Conservation (phyloP, 225 moss, liverwort and hornwort genomes). For the Physcomitrellopsis africana region DNA sequence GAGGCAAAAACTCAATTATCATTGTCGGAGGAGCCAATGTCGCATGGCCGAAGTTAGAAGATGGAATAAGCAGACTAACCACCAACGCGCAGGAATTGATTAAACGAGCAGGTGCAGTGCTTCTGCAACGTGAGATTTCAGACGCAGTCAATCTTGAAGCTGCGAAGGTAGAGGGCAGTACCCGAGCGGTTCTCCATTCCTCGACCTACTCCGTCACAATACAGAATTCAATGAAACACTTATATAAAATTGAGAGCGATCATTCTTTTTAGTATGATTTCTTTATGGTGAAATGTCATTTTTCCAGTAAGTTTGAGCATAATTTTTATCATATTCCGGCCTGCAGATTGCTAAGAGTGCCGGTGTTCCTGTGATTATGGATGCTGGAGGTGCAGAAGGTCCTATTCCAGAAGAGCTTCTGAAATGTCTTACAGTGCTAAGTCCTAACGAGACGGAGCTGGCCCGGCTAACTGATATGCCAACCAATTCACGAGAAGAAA, state of each 20-base stretch:
- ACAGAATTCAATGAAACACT: slow-evolving; percentile 1
- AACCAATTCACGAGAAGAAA: slow-evolving; percentile 45
- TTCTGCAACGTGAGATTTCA: slow-evolving; percentile 74
- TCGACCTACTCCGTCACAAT: slow-evolving; percentile 8
- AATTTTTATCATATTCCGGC: slow-evolving; percentile 9
- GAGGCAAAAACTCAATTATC: slow-evolving; percentile 65
- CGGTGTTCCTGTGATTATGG: slow-evolving; percentile 46
- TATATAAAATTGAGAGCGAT: slow-evolving; percentile 9
- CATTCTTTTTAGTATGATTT: slow-evolving; percentile 7
- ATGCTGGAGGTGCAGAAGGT: slow-evolving; percentile 60
- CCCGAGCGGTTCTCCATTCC: neutral
- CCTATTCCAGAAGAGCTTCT: slow-evolving; percentile 59
- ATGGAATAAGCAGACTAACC: slow-evolving; percentile 48
- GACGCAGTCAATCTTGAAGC: slow-evolving; percentile 69
- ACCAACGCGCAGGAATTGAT: slow-evolving; percentile 49
- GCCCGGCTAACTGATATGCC: slow-evolving; percentile 46
- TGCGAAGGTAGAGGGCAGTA: slow-evolving; percentile 49
- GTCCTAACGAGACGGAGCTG: slow-evolving; percentile 69
- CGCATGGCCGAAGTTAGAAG: slow-evolving; percentile 55
- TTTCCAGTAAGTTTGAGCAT: slow-evolving; percentile 1
- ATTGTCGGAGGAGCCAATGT: slow-evolving; percentile 72
- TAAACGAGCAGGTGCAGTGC: slow-evolving; percentile 60
- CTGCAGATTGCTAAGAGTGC: slow-evolving; percentile 65
- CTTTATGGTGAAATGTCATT: neutral
- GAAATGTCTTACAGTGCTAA: slow-evolving; percentile 52